Conservation (phyloP, 208 protist genomes). For the Porcisia deanei region DNA sequence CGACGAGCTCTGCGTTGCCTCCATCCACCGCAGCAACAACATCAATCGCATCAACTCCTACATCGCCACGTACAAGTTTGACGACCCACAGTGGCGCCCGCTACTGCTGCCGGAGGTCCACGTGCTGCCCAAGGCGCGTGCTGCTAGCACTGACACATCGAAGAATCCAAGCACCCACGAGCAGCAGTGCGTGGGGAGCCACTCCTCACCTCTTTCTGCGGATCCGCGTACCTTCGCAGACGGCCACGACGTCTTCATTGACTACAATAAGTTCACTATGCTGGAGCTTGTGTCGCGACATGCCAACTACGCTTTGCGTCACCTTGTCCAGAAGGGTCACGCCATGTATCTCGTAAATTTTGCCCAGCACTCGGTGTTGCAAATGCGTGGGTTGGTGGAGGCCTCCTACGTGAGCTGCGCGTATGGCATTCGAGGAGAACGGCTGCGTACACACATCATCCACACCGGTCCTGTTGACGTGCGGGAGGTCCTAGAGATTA, state of each 20-base stretch:
- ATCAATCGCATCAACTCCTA: slow-evolving; percentile 82
- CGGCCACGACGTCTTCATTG: slow-evolving; percentile 49
- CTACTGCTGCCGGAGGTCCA: slow-evolving; percentile 77
- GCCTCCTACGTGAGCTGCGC: slow-evolving; percentile 82
- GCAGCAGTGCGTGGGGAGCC: neutral
- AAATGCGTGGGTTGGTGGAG: slow-evolving; percentile 82
- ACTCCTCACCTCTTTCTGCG: neutral
- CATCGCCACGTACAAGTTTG: slow-evolving; percentile 88
- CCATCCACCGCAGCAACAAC: slow-evolving; percentile 72
- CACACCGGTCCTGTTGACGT: slow-evolving; percentile 82
- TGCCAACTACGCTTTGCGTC: slow-evolving; percentile 78
- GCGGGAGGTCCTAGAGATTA: slow-evolving; percentile 58
- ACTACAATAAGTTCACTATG: slow-evolving; percentile 80
- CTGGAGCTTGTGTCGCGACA: slow-evolving; percentile 81
- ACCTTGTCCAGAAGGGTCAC: slow-evolving; percentile 88
- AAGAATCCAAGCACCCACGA: neutral
- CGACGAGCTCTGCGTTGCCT: slow-evolving; percentile 82
- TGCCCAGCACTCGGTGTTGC: slow-evolving; percentile 76
- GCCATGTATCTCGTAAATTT: slow-evolving; percentile 80
- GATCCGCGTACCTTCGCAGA: neutral
- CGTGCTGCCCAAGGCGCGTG: slow-evolving; percentile 29
- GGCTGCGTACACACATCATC: slow-evolving; percentile 78
- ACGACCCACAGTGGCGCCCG: slow-evolving; percentile 81
- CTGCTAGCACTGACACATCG: neutral
- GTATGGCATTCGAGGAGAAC: slow-evolving; percentile 75